Evolutionary conservation across 306 rosid genomes (phyloP), one percentile per base, ranked within the genome.

Genomic region (Cucurbita ficifolia): DNA sequence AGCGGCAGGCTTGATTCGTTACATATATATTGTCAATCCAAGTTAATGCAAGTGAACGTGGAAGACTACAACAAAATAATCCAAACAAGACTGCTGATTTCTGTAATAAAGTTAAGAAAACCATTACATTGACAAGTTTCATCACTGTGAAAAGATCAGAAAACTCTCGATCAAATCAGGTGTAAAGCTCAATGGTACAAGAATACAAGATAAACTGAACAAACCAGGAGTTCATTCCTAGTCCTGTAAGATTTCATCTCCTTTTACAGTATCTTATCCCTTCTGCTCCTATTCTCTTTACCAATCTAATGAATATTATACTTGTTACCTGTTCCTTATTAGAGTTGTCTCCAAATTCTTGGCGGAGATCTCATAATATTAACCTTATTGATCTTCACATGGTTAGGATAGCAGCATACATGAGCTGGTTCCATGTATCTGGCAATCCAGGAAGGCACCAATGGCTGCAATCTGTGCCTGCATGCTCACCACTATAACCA

Each of bases 401-500:
- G 56, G 75, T 62, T 49, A 68, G 8, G 45, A 94, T 95, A 22
- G 90, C 86, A 17, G 99, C 92, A 57, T 87, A 89, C 11, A 91
- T 76, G 74, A 94, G 97, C 70, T 89, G 97, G 84, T 94, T 94
- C 99, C 99, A 94, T 8, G 96, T 87, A 78, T 94, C 99, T 11
- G 99, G 99, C 73, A 90, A 76, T 13, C 99, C 99, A 7, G 99
- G 99, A 14, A 94, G 82, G 77, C 99, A 94, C 99, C 99, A 94
- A 21, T 94, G 99, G 84, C 97, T 94, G 76, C 99, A 94, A 51
- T 94, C 99, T 3, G 83, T 94, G 84, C 96, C 95, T 0, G 86
- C 60, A 21, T 77, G 87, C 35, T 85, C 86, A 0, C 89, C 88
- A 4, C 87, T 60, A 59, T 89, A 94, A 12, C 86, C 76, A 6